These are phyloP conservation scores for Hansfordia pulvinata DNA, from an alignment of 2,329 filamentous ascomycete genomes.

Conservation along the genomic window DNA sequence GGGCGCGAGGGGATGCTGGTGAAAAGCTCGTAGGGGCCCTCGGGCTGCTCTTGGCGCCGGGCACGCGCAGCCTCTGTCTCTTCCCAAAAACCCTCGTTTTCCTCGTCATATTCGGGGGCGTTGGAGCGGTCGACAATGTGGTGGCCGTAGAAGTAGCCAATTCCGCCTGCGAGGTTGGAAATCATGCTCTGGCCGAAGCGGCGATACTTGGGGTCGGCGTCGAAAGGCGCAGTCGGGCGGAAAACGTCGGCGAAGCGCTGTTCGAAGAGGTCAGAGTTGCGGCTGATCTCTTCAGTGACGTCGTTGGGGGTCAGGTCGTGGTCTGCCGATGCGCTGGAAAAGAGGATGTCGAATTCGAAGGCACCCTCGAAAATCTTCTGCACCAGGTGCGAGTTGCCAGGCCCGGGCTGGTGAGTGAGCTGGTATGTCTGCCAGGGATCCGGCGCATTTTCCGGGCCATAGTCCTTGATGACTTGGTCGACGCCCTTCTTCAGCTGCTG, in stretches of 20 bases:
- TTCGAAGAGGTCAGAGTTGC: constrained; percentile 54
- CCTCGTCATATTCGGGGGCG: constrained; percentile 87
- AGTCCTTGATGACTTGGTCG: constrained; percentile 32
- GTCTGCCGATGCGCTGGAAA: constrained; percentile 61
- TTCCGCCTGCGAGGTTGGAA: constrained; percentile 84
- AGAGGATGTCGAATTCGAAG: constrained; percentile 90
- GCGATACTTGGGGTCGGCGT: constrained; percentile 54
- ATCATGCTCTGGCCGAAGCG: constrained; percentile 82
- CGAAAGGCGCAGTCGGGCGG: constrained; percentile 64
- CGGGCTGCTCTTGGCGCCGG: constrained; percentile 52
- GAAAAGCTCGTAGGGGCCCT: constrained; percentile 80
- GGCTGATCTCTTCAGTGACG: constrained; percentile 56
- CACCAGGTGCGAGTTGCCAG: constrained; percentile 73
- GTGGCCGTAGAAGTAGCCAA: constrained; percentile 89
- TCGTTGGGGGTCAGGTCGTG: constrained; percentile 46
- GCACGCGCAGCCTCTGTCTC: constrained; percentile 70
- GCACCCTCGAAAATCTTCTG: constrained; percentile 84
- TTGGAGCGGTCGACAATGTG: constrained; percentile 83
- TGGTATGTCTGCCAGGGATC: constrained; percentile 81
- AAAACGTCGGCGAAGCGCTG: constrained; percentile 63
- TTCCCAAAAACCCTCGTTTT: constrained; percentile 91
- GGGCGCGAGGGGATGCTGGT: constrained; percentile 84
- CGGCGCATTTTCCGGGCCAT: constrained; percentile 48
- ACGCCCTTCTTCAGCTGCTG: constrained; percentile 37
- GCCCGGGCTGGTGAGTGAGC: constrained; percentile 51